phyloP scores from a whole-genome alignment of 2,329 filamentous ascomycete genomes.

The Pyrenophora graminea region DNA sequence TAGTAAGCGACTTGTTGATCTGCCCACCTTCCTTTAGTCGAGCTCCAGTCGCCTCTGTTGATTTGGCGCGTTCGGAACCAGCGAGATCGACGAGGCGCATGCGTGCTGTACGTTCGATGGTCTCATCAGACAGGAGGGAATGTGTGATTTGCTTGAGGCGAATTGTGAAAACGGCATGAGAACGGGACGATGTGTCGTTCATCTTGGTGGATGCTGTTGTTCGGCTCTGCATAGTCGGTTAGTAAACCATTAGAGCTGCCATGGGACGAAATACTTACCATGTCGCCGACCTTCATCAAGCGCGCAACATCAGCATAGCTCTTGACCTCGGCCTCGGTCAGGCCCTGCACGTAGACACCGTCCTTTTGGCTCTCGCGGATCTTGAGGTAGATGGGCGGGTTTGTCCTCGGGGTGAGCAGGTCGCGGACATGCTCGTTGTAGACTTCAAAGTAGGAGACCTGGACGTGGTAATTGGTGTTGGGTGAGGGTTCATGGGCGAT shows the following conservation, averaged over 20 bases:
- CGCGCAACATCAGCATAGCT: slow-evolving; percentile 85
- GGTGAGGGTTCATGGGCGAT: slow-evolving; percentile 84
- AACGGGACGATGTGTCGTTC: slow-evolving; percentile 97
- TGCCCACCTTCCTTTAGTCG: slow-evolving; percentile 93
- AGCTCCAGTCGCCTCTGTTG: slow-evolving; percentile 90
- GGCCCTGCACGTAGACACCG: slow-evolving; percentile 93
- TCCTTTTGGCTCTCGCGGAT: slow-evolving; percentile 95
- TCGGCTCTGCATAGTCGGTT: slow-evolving; percentile 59
- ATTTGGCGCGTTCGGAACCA: slow-evolving; percentile 91
- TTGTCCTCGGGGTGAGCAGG: slow-evolving; percentile 78
- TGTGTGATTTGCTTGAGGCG: slow-evolving; percentile 98
- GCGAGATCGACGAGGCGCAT: slow-evolving; percentile 95
- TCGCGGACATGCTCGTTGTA: slow-evolving; percentile 99
- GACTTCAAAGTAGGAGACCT: slow-evolving; percentile 98
- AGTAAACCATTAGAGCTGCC: slow-evolving; percentile 3
- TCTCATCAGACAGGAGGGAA: slow-evolving; percentile 95
- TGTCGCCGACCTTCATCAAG: slow-evolving; percentile 87
- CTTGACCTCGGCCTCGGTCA: slow-evolving; percentile 90
- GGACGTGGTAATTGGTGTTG: slow-evolving; percentile 94
- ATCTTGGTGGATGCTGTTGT: slow-evolving; percentile 96
- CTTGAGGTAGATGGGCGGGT: slow-evolving; percentile 88
- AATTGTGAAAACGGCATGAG: slow-evolving; percentile 96
- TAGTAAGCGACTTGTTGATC: slow-evolving; percentile 98
- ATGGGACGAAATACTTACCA: slow-evolving; percentile 37
- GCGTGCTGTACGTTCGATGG: slow-evolving; percentile 88